phyloP scores from a whole-genome alignment of 2,329 filamentous ascomycete species.

The Sarocladium kiliense region DNA sequence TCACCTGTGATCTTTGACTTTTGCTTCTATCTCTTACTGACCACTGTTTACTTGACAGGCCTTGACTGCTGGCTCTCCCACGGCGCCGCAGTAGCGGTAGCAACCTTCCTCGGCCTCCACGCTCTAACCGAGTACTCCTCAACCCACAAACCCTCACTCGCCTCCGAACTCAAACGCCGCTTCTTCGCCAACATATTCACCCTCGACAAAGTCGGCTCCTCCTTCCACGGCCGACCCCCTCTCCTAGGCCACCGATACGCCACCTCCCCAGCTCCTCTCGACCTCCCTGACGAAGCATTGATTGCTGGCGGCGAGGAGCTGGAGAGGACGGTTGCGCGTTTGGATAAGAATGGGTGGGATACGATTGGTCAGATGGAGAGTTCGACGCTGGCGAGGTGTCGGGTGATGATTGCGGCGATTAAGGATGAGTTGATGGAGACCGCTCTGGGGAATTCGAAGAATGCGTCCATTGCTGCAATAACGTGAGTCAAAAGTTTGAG shows the following conservation, averaged over 20 bases:
- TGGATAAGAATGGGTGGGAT: constrained; percentile 34
- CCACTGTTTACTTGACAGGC: constrained; percentile 13
- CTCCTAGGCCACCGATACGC: constrained; percentile 47
- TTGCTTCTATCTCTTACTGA: not conserved
- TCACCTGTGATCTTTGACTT: too few species aligned
- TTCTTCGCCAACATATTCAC: constrained; percentile 32
- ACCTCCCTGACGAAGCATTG: constrained; percentile 44
- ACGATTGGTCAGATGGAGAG: constrained; percentile 22
- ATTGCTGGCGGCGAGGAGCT: constrained; percentile 34
- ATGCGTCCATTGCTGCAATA: not conserved
- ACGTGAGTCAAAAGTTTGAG: constrained; percentile 1
- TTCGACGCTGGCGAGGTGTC: constrained; percentile 22
- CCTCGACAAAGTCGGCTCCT: constrained; percentile 44
- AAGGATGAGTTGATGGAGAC: constrained; percentile 24
- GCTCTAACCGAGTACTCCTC: constrained; percentile 14
- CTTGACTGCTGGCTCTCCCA: constrained; percentile 26
- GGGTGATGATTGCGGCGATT: constrained; percentile 18
- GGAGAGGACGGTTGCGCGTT: constrained; percentile 25
- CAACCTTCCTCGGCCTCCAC: constrained; percentile 24
- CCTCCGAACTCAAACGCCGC: constrained; percentile 26
- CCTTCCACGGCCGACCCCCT: constrained; percentile 51
- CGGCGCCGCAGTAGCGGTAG: constrained; percentile 24
- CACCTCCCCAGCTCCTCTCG: constrained; percentile 47
- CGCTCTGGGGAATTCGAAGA: constrained; percentile 20
- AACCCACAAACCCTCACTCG: constrained; percentile 20